A percentile compares a stretch with the other conserved stretches of the same genome.
These are phyloP conservation scores for Clarkia xantiana DNA, from an alignment of 345 rosid species.

Conservation along the genomic window DNA sequence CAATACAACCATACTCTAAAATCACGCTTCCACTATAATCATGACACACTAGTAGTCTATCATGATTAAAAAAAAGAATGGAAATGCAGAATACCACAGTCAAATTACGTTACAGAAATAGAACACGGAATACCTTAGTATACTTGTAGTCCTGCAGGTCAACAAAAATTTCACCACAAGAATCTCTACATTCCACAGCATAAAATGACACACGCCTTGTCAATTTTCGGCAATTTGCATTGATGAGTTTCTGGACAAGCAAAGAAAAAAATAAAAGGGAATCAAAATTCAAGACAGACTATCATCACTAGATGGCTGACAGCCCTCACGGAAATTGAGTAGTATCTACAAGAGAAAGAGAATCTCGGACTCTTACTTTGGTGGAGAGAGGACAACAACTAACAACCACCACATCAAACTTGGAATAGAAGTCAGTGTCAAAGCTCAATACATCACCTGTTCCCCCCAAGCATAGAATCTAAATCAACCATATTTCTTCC, in stretches of 20 bases:
- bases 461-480: background rate
- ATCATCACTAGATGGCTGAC: background rate
- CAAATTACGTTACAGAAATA: background rate
- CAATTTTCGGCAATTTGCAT: constrained; percentile 61
- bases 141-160: constrained; percentile 62
- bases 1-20: too few species aligned
- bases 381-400: constrained; percentile 48
- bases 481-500: background rate
- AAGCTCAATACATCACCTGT: constrained; percentile 66
- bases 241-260: constrained; percentile 49
- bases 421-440: constrained; percentile 40
- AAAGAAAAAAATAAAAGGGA: background rate
- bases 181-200: constrained; percentile 69
- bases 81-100: background rate
- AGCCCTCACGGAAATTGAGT: background rate
- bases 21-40: too few species aligned
- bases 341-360: background rate
- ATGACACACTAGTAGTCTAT: too few species aligned
- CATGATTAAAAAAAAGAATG: background rate
- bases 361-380: constrained; percentile 28
- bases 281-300: too few species aligned
- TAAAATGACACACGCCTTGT: constrained; percentile 71
- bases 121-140: constrained; percentile 22
- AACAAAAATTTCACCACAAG: constrained; percentile 80
- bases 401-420: constrained; percentile 63